Conservation (phyloP, 306 rosid genomes). For the Benincasa hispida region DNA sequence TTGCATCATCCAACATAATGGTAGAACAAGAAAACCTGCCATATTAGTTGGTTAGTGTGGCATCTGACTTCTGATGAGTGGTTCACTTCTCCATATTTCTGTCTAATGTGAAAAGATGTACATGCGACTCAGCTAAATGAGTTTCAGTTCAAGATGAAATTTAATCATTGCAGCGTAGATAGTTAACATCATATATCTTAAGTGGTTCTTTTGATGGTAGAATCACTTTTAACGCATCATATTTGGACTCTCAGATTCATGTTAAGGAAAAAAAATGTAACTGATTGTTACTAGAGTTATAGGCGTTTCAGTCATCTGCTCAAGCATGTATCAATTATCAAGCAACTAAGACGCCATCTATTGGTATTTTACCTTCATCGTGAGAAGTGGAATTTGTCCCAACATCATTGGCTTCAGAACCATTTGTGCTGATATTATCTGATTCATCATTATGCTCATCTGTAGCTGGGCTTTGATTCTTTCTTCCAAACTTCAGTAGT, state of each 20-base stretch:
- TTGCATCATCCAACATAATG: not conserved
- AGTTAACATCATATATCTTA: not conserved
- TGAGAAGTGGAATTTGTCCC: slow-evolving; percentile 30
- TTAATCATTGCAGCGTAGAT: not conserved
- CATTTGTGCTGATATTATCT: slow-evolving; percentile 38
- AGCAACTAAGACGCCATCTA: not conserved
- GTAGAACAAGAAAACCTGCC: not conserved
- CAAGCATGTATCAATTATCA: slow-evolving; percentile 1
- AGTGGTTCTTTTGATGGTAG: not conserved
- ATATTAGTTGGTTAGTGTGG: not conserved
- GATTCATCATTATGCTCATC: slow-evolving; percentile 43
- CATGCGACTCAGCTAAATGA: not conserved
- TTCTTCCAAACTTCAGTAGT: slow-evolving; percentile 74
- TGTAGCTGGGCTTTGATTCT: slow-evolving; percentile 55
- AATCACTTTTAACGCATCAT: not conserved
- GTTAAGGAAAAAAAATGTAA: not conserved
- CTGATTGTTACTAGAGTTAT: not conserved
- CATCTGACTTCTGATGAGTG: not conserved
- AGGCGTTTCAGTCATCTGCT: not conserved
- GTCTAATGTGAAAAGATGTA: not conserved
- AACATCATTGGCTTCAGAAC: slow-evolving; percentile 51
- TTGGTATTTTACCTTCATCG: slow-evolving; percentile 51
- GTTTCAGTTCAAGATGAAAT: not conserved
- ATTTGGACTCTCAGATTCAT: not conserved
- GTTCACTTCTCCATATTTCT: not conserved